phyloP scores from a whole-genome alignment of 2,329 filamentous ascomycete genomes.

The Dothiorella sarmentorum region DNA sequence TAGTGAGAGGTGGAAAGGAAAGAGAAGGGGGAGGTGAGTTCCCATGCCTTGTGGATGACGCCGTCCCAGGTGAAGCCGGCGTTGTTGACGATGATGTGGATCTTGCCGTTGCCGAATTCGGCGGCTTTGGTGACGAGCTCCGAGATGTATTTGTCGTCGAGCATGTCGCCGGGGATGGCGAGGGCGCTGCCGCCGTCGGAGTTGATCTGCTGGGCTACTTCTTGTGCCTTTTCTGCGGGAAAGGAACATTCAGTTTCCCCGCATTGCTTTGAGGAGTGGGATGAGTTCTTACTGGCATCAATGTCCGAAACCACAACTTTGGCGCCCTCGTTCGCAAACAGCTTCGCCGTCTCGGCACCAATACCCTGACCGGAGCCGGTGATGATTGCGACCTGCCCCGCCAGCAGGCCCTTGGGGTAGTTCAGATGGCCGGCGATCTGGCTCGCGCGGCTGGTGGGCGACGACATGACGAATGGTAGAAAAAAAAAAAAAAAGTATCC shows the following conservation, averaged over 20 bases:
- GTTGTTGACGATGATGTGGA: slow-evolving; percentile 89
- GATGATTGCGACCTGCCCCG: slow-evolving; percentile 80
- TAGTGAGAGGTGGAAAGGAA: not conserved
- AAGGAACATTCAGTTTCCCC: too few species aligned
- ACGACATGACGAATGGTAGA: slow-evolving; percentile 14
- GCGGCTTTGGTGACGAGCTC: slow-evolving; percentile 71
- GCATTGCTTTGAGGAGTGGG: too few species aligned
- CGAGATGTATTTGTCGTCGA: slow-evolving; percentile 66
- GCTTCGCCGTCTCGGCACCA: slow-evolving; percentile 74
- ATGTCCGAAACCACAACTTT: slow-evolving; percentile 83
- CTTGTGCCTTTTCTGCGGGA: slow-evolving; percentile 62
- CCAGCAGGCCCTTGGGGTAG: slow-evolving; percentile 74
- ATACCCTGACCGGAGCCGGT: slow-evolving; percentile 86
- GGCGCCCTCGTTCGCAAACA: slow-evolving; percentile 86
- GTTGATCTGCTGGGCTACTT: slow-evolving; percentile 69
- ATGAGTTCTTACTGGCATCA: slow-evolving; percentile 56
- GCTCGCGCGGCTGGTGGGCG: slow-evolving; percentile 54
- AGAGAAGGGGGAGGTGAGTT: not conserved
- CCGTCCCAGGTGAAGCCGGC: slow-evolving; percentile 92
- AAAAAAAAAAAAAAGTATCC: too few species aligned
- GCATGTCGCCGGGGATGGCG: slow-evolving; percentile 72
- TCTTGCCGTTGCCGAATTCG: slow-evolving; percentile 79
- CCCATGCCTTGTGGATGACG: slow-evolving; percentile 69
- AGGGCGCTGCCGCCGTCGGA: slow-evolving; percentile 63
- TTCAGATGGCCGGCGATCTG: slow-evolving; percentile 79